Evolutionary conservation across 2,329 filamentous ascomycete genomes (phyloP), one percentile per base, ranked within the genome.

Genomic region (Colletotrichum liriopes): DNA sequence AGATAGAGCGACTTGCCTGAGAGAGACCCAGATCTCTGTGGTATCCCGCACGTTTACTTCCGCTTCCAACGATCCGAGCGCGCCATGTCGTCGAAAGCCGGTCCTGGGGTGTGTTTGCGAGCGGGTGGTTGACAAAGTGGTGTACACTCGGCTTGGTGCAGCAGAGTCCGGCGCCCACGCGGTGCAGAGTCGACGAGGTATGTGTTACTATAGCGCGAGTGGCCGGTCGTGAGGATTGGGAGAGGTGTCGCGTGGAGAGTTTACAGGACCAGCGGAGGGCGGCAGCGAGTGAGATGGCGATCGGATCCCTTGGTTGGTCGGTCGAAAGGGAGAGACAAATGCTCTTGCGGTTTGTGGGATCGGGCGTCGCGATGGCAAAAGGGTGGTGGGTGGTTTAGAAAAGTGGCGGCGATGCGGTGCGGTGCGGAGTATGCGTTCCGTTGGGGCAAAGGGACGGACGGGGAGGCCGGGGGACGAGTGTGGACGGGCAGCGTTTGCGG

Each of bases 41-140:
- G 49, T 66, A 62, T 71, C 61, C 67, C 67, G 62, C 61, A 70
- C 71, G 67, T 71, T 73, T 73, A 73, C 62, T 43, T 45, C 67
- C 62, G 67, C 62, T 64, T 73, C 67, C 71, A 67, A 62, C 67
- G 62, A 67, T 73, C 71, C 55, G 71, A 73, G 71, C 62, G 71
- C 71, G 71, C 71, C 71, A 73, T 73, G 62, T 71, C 67, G 66
- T 65, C 65, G 65, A 59, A 39, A 35, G 37, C 47, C 54, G 56
- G 54, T 72, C 29, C 32, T 69, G 60, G 56, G n/a, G 51, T 67
- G 47, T 37, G 41, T 41, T 37, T 69, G 39, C 16, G 55, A 29
- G 61, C 29, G 43, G n/a, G 39, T 37, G 55, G 35, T 55, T 67
- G 56, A 49, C 26, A 47, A 20, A 18, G 37, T 67, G 54, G 64